Evolutionary conservation across 2,329 filamentous ascomycete genomes (phyloP).

Genomic region (Rasamsonia emersonii): DNA sequence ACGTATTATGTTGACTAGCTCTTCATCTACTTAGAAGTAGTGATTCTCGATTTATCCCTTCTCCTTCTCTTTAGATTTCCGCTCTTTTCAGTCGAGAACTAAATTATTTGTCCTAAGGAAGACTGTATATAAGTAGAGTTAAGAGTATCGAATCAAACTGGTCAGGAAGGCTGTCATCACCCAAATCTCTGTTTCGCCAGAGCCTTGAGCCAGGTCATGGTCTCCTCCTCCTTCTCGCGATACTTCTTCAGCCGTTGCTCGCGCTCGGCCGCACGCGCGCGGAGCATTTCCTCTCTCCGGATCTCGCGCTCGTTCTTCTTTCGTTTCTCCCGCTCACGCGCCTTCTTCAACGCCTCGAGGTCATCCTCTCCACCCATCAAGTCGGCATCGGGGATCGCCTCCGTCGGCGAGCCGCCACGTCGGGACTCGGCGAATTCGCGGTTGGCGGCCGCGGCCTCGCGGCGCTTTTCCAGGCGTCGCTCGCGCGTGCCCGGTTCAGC

Average conservation of each 20-base stretch:
- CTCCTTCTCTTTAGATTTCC: too few species aligned
- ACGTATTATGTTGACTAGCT: too few species aligned
- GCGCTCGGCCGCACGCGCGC: slow-evolving; percentile 68
- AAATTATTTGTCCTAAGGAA: too few species aligned
- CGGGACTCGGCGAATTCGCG: slow-evolving; percentile 58
- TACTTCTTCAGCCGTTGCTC: slow-evolving; percentile 66
- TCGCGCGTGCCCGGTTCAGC: slow-evolving; percentile 77
- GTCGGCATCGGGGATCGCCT: slow-evolving; percentile 56
- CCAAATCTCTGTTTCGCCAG: slow-evolving; percentile 76
- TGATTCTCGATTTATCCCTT: too few species aligned
- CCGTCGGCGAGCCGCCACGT: slow-evolving; percentile 46
- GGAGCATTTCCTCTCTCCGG: slow-evolving; percentile 67
- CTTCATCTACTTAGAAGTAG: too few species aligned
- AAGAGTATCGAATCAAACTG: not conserved
- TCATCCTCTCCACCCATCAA: slow-evolving; percentile 60
- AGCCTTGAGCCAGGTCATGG: slow-evolving; percentile 70
- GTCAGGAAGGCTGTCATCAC: slow-evolving; percentile 22
- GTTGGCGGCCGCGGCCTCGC: slow-evolving; percentile 63
- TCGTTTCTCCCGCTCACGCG: slow-evolving; percentile 56
- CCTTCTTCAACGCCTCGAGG: slow-evolving; percentile 55
- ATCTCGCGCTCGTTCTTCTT: slow-evolving; percentile 81
- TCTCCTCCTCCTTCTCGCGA: slow-evolving; percentile 70
- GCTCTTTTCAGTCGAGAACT: too few species aligned
- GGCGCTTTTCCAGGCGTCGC: slow-evolving; percentile 77
- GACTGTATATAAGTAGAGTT: too few species aligned